Percentiles rank a stretch among this genome's conserved stretches.
Evolutionary conservation across 495 filamentous ascomycete species (phyloP).

Genomic region (Penicillium turbatum): DNA sequence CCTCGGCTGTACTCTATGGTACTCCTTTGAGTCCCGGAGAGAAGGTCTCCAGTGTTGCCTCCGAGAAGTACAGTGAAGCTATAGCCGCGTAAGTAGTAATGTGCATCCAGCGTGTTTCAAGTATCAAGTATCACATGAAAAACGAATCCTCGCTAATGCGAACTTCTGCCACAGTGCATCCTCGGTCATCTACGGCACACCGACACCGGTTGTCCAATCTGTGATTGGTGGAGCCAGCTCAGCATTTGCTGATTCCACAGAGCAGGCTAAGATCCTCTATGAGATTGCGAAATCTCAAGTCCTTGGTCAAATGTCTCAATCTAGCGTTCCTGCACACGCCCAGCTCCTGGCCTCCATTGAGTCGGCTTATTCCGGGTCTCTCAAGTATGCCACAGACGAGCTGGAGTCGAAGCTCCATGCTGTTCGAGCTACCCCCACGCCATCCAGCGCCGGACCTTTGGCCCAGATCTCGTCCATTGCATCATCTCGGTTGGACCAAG

Average conservation of each 20-base stretch:
- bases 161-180: conserved; percentile 45
- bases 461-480: conserved; percentile 62
- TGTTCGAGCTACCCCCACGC: conserved; percentile 27
- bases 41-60: conserved; percentile 48
- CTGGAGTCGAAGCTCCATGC: conserved; percentile 34
- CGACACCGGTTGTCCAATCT: conserved; percentile 40
- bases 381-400: conserved; percentile 56
- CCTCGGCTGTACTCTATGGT: conserved; percentile 56
- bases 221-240: conserved; percentile 34
- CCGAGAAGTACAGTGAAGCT: conserved; percentile 54
- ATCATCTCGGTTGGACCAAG: conserved; percentile 59
- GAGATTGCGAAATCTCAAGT: conserved; percentile 61
- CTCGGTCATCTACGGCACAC: conserved; percentile 50
- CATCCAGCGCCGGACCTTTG: conserved; percentile 45
- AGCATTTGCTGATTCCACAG: conserved; percentile 58
- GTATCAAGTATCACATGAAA: not conserved
- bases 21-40: conserved; percentile 48
- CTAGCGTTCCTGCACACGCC: conserved; percentile 56
- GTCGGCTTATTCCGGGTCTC: conserved; percentile 61
- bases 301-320: conserved; percentile 62
- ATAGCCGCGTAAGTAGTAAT: conserved; percentile 53
- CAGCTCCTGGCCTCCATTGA: conserved; percentile 64
- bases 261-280: conserved; percentile 59
- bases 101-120: not conserved
- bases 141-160: conserved; percentile 2